phyloP scores from a whole-genome alignment of 2,329 filamentous ascomycete species.

The Ceratocystis destructans region DNA sequence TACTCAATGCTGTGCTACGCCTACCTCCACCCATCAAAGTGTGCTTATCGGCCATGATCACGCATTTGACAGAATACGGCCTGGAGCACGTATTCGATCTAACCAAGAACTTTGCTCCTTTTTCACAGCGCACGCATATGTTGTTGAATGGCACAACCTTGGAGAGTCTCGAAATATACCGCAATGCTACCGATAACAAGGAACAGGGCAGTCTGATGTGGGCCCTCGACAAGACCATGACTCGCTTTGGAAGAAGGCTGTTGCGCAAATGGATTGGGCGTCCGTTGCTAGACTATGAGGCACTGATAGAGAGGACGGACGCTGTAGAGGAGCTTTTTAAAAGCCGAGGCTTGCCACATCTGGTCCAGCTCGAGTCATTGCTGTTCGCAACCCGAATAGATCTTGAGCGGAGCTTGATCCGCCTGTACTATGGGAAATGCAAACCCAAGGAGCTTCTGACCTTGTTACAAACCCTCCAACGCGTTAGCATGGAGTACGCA shows the following conservation, averaged over 20 bases:
- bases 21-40: conserved; percentile 77
- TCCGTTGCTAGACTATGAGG: conserved; percentile 62
- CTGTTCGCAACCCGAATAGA: conserved; percentile 58
- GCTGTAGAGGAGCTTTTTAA: conserved; percentile 78
- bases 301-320: conserved; percentile 62
- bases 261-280: conserved; percentile 91
- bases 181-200: conserved; percentile 78
- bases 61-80: conserved; percentile 78
- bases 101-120: conserved; percentile 93
- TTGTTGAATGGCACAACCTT: conserved; percentile 88
- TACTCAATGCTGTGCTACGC: conserved; percentile 75
- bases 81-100: conserved; percentile 90
- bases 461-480: conserved; percentile 73
- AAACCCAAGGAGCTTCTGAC: conserved; percentile 74
- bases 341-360: conserved; percentile 48
- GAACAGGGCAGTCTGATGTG: conserved; percentile 86
- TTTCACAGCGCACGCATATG: conserved; percentile 91
- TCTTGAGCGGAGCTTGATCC: conserved; percentile 81
- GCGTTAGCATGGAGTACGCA: conserved; percentile 63
- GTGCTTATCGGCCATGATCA: conserved; percentile 94
- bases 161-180: conserved; percentile 87
- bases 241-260: conserved; percentile 74
- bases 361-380: conserved; percentile 61
- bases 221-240: conserved; percentile 85
- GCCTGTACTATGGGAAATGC: conserved; percentile 96